Conservation (phyloP, 2,329 filamentous ascomycete species). For the Cladosporium oxysporum region DNA sequence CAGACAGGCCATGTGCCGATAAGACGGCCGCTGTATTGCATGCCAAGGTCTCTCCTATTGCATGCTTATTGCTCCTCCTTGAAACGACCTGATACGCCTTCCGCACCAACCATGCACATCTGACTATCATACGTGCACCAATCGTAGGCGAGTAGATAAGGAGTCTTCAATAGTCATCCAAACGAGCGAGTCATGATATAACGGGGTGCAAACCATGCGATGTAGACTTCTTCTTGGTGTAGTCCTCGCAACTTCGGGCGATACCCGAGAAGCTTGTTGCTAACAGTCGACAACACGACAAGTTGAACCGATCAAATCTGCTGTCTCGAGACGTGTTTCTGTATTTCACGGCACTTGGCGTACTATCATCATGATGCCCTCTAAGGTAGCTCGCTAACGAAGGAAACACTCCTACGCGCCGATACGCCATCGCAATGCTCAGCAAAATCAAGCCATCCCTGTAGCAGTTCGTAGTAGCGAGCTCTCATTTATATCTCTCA, state of each 20-base stretch:
- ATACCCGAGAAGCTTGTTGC: neutral
- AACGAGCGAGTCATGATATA: neutral
- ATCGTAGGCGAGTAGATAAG: neutral
- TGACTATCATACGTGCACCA: neutral
- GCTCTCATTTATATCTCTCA: slow-evolving; percentile 1
- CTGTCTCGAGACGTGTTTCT: neutral
- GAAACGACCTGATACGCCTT: slow-evolving; percentile 3
- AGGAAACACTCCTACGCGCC: neutral
- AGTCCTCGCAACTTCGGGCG: neutral
- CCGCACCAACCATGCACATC: neutral
- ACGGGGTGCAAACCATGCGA: neutral
- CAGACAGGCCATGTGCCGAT: slow-evolving; percentile 14
- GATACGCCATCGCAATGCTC: slow-evolving; percentile 17
- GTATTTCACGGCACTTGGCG: slow-evolving; percentile 1
- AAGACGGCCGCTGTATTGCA: slow-evolving; percentile 1
- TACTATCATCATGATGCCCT: neutral
- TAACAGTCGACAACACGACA: neutral
- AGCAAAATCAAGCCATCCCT: neutral
- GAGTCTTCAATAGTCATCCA: neutral
- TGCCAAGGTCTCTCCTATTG: neutral
- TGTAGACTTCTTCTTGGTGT: neutral
- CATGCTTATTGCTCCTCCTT: slow-evolving; percentile 10
- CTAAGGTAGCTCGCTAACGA: neutral
- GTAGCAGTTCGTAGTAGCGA: neutral
- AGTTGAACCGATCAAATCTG: neutral